Conservation (phyloP, 345 rosid genomes). For the Cardamine occulta region DNA sequence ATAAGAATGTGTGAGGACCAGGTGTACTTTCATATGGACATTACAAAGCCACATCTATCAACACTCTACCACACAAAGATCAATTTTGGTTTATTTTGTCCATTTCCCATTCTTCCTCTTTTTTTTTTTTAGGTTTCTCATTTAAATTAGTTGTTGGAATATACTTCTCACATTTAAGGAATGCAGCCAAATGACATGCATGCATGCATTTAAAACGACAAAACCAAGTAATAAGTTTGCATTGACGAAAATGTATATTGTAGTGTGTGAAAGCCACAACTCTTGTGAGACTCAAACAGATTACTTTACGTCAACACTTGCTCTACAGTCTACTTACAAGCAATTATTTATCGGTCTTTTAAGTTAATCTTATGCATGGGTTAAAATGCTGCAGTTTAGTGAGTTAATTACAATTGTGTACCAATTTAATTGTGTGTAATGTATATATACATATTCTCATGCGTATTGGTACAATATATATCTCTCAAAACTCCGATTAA, state of each 20-base stretch:
- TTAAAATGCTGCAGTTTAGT: background rate
- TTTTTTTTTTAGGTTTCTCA: background rate
- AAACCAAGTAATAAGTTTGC: conserved; percentile 31
- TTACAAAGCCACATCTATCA: conserved; percentile 35
- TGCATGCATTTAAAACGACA: conserved; percentile 42
- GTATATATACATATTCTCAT: background rate
- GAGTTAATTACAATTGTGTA: background rate
- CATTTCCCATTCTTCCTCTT: background rate
- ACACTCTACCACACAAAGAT: conserved; percentile 28
- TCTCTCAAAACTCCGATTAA: background rate
- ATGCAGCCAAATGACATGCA: conserved; percentile 38
- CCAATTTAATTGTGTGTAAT: background rate
- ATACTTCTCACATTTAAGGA: conserved; percentile 42
- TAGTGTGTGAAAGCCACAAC: conserved; percentile 38
- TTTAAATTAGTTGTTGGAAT: conserved; percentile 43
- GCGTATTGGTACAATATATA: background rate
- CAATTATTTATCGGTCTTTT: background rate
- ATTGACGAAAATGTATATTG: conserved; percentile 22
- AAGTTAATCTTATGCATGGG: background rate
- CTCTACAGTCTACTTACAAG: conserved; percentile 11
- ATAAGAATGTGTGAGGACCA: conserved; percentile 37
- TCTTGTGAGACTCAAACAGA: conserved; percentile 26
- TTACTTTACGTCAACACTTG: conserved; percentile 31
- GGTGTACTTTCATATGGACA: conserved; percentile 41
- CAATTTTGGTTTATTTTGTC: background rate